phyloP scores from a whole-genome alignment of 2,329 filamentous ascomycete species.

The Chaetomium olivaceum region DNA sequence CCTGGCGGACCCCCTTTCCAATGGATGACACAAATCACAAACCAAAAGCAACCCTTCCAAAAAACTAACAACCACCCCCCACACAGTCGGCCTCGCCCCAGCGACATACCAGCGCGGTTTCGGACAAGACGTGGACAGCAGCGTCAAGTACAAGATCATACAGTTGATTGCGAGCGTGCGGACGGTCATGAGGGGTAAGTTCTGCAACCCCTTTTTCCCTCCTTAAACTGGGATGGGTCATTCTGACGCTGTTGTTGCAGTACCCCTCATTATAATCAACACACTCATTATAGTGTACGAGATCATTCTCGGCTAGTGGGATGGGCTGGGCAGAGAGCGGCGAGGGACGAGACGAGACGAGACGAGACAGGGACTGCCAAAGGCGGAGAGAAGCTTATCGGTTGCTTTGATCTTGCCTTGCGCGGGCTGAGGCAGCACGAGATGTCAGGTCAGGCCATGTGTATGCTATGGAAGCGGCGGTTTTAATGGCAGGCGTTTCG shows the following conservation, averaged over 20 bases:
- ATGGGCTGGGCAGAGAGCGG: background rate
- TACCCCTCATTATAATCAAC: constrained; percentile 83
- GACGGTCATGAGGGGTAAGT: constrained; percentile 89
- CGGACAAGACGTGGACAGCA: constrained; percentile 69
- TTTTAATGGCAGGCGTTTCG: background rate
- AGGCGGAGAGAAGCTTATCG: background rate
- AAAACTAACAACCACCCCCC: constrained; percentile 28
- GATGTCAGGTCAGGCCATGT: background rate
- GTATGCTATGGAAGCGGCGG: background rate
- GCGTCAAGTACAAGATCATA: constrained; percentile 82
- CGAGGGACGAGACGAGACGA: background rate
- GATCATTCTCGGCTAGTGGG: constrained; percentile 51
- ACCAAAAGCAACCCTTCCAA: background rate
- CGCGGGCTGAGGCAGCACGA: background rate
- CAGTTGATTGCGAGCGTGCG: constrained; percentile 88
- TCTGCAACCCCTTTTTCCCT: background rate
- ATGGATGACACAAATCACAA: background rate
- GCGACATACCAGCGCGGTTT: constrained; percentile 74
- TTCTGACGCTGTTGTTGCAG: constrained; percentile 44
- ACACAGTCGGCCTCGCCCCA: constrained; percentile 78
- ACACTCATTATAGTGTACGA: constrained; percentile 81
- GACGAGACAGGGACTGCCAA: background rate
- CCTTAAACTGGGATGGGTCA: background rate
- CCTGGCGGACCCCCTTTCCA: background rate
- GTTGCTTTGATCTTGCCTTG: background rate